Evolutionary conservation across 2,329 filamentous ascomycete species (phyloP), one percentile per base, ranked within the genome.

Genomic region (Whalleya microplaca): DNA sequence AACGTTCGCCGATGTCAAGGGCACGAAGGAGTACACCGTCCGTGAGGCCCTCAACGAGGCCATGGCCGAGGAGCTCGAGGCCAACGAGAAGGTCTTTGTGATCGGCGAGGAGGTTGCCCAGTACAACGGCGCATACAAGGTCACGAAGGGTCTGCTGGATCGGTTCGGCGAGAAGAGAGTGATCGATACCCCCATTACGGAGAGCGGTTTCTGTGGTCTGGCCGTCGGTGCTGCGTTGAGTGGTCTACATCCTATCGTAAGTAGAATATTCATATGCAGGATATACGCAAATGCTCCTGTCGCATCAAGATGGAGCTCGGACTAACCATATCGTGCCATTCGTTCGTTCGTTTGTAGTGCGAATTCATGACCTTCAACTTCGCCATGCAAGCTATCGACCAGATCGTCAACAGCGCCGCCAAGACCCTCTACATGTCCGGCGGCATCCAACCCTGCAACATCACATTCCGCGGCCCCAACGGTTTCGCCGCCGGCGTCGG

Each of bases 331-430:
- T 48, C 19, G 45, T 32, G 20, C 21, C 4, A 44, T 29, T 18
- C 60, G 8, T n/a, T n/a, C n/a, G n/a, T n/a, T n/a, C n/a, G n/a
- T n/a, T n/a, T n/a, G n/a, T 65, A 95, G 91, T 95, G 90, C 85
- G 95, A 99, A 82, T 99, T 99, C 85, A 99, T 99, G 95, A 99
- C 95, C 72, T 98, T 96, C 87, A 99, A 99, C 86, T 98, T 98
- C 75, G 94, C 95, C 77, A 99, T 99, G 95, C 95, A 99, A 82
- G 92, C 95, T 75, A 99, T 99, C 78, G 95, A 99, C 77, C 95
- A 99, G 78, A 91, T 99, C 75, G 93, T 99, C 86, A 99, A 99
- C 87, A 98, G 94, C 48, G 95, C 84, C 69, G 95, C 92, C 73
- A 99, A 99, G 85, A 99, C 95, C 55, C 94, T 99, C 73, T 99